These are phyloP conservation scores for Saccharomycopsis vini DNA, from an alignment of 805 yeast genomes.

Conservation along the genomic window DNA sequence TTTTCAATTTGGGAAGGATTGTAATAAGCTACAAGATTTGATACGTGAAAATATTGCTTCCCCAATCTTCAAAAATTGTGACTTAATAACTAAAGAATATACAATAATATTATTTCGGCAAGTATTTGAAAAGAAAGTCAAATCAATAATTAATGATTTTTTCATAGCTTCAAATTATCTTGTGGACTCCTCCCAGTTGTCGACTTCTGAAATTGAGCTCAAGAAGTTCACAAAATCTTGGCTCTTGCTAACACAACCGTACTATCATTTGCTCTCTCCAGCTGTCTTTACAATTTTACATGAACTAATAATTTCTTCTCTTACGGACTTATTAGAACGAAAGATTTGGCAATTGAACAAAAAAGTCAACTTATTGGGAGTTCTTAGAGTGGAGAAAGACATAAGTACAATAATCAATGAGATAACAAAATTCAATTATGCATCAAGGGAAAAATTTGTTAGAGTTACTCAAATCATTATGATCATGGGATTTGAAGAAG, in stretches of 20 bases:
- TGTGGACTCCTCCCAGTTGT: neutral
- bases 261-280: conserved; percentile 46
- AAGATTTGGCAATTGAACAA: conserved; percentile 58
- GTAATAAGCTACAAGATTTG: conserved; percentile 23
- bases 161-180: conserved; percentile 17
- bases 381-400: conserved; percentile 76
- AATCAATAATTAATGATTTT: conserved; percentile 36
- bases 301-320: conserved; percentile 39
- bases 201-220: conserved; percentile 23
- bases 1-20: conserved; percentile 32
- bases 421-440: conserved; percentile 64
- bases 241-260: conserved; percentile 59
- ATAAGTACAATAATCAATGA: conserved; percentile 64
- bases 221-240: conserved; percentile 53
- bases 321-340: conserved; percentile 53
- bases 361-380: conserved; percentile 73
- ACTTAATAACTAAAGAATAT: conserved; percentile 29
- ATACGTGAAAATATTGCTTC: conserved; percentile 21
- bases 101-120: conserved; percentile 40
- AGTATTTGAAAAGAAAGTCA: conserved; percentile 35
- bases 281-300: conserved; percentile 42
- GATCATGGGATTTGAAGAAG: conserved; percentile 51
- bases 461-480: conserved; percentile 78
- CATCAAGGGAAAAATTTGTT: conserved; percentile 66
- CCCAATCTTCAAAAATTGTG: conserved; percentile 23